Evolutionary conservation across 179 eudicot genomes (phyloP).

Genomic region (Corrigiola litoralis): DNA sequence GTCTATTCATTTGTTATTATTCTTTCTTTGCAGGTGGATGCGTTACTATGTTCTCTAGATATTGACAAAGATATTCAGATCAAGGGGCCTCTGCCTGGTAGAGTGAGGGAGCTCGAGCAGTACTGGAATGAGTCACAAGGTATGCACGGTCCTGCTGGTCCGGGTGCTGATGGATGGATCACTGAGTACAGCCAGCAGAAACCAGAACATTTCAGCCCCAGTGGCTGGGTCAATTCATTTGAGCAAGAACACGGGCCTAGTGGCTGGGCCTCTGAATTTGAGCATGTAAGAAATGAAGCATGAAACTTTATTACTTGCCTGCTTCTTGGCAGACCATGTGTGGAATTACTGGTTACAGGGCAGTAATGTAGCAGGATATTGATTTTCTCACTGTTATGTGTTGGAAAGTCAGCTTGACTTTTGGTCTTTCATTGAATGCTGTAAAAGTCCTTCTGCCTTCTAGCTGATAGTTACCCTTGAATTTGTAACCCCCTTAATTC

Average conservation of each 20-base stretch:
- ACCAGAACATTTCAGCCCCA: slow-evolving; percentile 49
- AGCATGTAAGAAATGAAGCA: slow-evolving; percentile 55
- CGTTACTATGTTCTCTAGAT: slow-evolving; percentile 77
- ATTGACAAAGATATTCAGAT: slow-evolving; percentile 66
- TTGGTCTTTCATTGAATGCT: slow-evolving; percentile 3
- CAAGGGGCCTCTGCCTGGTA: slow-evolving; percentile 71
- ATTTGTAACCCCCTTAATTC: background rate
- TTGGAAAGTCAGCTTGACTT: background rate
- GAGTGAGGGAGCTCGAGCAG: slow-evolving; percentile 73
- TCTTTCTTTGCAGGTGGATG: slow-evolving; percentile 58
- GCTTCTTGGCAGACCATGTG: background rate
- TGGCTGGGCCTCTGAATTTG: slow-evolving; percentile 99
- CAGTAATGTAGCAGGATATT: background rate
- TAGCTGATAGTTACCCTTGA: background rate
- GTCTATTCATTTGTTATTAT: background rate
- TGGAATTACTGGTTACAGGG: background rate
- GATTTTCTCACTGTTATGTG: background rate
- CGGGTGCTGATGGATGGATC: slow-evolving; percentile 75
- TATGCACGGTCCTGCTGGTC: slow-evolving; percentile 50
- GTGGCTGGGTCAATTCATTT: slow-evolving; percentile 79
- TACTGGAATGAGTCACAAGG: slow-evolving; percentile 94
- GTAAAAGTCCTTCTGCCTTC: background rate
- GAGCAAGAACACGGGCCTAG: slow-evolving; percentile 76
- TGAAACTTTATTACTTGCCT: slow-evolving; percentile 4
- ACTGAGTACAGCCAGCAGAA: slow-evolving; percentile 50